phyloP scores from a whole-genome alignment of 2,329 filamentous ascomycete genomes.

The Penicillium fuscoglaucum region DNA sequence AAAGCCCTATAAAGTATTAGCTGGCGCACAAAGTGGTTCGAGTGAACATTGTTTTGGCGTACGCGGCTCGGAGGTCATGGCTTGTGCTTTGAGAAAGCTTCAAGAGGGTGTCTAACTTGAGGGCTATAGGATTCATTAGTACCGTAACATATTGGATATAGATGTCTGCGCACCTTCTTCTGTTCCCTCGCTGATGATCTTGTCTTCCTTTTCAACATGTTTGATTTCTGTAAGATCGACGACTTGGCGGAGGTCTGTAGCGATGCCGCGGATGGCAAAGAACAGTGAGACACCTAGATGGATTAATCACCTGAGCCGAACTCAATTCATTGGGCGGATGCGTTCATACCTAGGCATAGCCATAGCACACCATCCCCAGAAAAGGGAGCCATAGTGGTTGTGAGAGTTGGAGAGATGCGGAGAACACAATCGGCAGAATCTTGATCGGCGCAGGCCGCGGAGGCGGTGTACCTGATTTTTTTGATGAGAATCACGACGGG shows the following conservation, averaged over 20 bases:
- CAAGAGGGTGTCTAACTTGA: slow-evolving; percentile 65
- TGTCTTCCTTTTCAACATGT: slow-evolving; percentile 63
- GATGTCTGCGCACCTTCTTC: slow-evolving; percentile 57
- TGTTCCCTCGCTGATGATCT: slow-evolving; percentile 73
- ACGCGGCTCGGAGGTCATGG: slow-evolving; percentile 69
- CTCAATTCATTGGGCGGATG: rapidly evolving
- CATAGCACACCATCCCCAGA: slow-evolving; percentile 41
- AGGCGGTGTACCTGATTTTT: slow-evolving; percentile 40
- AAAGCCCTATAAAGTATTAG: slow-evolving; percentile 56
- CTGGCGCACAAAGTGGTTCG: slow-evolving; percentile 38
- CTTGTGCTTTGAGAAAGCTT: slow-evolving; percentile 70
- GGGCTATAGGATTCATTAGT: slow-evolving; percentile 43
- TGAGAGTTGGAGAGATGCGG: slow-evolving; percentile 21
- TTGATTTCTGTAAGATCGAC: slow-evolving; percentile 59
- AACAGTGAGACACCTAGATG: slow-evolving; percentile 45
- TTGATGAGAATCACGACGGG: slow-evolving; percentile 17
- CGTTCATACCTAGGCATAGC: slow-evolving; percentile 39
- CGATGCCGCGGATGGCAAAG: slow-evolving; percentile 56
- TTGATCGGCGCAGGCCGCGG: slow-evolving; percentile 22
- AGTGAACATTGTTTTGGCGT: slow-evolving; percentile 47
- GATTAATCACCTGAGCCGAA: background rate
- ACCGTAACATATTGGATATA: background rate
- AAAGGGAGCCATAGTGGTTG: slow-evolving; percentile 35
- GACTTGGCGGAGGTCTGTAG: slow-evolving; percentile 51
- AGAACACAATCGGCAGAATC: slow-evolving; percentile 34